Base-by-base conservation (phyloP, 2,329 filamentous ascomycete genomes). In the Xylariaceae sp. region DNA sequence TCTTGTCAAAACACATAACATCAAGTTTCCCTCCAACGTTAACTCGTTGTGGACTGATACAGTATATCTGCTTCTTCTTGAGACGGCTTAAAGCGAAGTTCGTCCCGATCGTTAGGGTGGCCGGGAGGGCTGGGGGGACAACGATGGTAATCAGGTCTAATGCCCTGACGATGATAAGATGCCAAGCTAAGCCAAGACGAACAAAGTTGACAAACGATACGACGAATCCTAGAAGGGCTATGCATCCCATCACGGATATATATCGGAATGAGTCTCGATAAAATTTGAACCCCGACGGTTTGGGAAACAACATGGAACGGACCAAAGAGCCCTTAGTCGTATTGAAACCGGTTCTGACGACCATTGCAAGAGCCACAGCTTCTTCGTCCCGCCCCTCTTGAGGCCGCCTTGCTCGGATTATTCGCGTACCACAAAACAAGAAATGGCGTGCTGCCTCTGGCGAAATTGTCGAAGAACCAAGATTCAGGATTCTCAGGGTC, bases 1-100 rank as follows among this genome's bases (percentile, higher is more conserved):
- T 98, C 70, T 98, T 98, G 69, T 98, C 93, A 54, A 98, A 98
- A 67, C 92, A 96, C 69, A 98, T 87, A 10, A 97, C 81, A 62
- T 98, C 93, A 4, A 98, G 72, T 66, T 97, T 97, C 40, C 94
- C 93, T 14, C 88, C 93, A 5, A 98, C 90, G 59, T 97, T 98
- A 45, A 98, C 92, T 58, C 93, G 81, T 61, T 98, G 93, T 0
- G 94, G 93, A 55, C 92, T 97, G 60, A 97, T 98, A 62, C 93
- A 98, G 62, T 95, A 98, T 29, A 98, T 96, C 35, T 90, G 79
- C 64, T 94, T 91, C 53, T 84, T 81, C 67, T 90, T 95, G 22
- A 98, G 74, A 21, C 93, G 82, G 10, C 80, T 84, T 2, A 98
- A 72, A 2, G 93, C 94, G 65, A 98, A 98, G 63, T 92, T 97